These are phyloP conservation scores for Excoecaria agallocha DNA, from an alignment of 345 rosid genomes.

Conservation along the genomic window DNA sequence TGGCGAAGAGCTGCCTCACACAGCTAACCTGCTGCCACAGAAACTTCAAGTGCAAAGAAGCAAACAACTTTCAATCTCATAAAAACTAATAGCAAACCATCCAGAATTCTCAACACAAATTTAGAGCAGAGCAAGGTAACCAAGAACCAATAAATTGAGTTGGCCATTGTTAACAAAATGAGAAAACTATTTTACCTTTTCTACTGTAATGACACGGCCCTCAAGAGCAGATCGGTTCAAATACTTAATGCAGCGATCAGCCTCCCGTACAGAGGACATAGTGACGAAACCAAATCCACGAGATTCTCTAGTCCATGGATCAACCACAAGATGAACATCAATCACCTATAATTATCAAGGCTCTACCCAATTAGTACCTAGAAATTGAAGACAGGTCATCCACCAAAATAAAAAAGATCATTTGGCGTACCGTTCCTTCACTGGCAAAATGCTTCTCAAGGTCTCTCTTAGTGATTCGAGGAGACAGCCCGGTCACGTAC, in stretches of 20 bases:
- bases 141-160: neutral
- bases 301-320: slow-evolving; percentile 91
- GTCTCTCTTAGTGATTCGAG: slow-evolving; percentile 66
- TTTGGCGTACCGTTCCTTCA: slow-evolving; percentile 61
- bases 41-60: slow-evolving; percentile 79
- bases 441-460: slow-evolving; percentile 68
- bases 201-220: slow-evolving; percentile 84
- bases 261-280: slow-evolving; percentile 61
- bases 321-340: slow-evolving; percentile 89
- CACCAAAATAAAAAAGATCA: neutral
- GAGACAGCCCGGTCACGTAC: slow-evolving; percentile 92
- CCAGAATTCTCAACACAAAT: slow-evolving; percentile 16
- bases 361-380: neutral
- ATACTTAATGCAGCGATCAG: slow-evolving; percentile 71
- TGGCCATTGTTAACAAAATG: neutral
- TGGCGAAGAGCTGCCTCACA: slow-evolving; percentile 89
- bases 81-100: slow-evolving; percentile 25
- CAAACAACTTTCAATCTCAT: slow-evolving; percentile 61
- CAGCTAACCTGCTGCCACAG: slow-evolving; percentile 96
- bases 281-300: slow-evolving; percentile 97
- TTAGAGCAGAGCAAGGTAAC: neutral
- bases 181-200: slow-evolving; percentile 57
- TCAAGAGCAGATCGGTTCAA: slow-evolving; percentile 69
- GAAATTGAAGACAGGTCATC: neutral
- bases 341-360: slow-evolving; percentile 45